These are phyloP conservation scores for Arabidopsis lyrata DNA, from an alignment of 441 rosid species.

Conservation along the genomic window DNA sequence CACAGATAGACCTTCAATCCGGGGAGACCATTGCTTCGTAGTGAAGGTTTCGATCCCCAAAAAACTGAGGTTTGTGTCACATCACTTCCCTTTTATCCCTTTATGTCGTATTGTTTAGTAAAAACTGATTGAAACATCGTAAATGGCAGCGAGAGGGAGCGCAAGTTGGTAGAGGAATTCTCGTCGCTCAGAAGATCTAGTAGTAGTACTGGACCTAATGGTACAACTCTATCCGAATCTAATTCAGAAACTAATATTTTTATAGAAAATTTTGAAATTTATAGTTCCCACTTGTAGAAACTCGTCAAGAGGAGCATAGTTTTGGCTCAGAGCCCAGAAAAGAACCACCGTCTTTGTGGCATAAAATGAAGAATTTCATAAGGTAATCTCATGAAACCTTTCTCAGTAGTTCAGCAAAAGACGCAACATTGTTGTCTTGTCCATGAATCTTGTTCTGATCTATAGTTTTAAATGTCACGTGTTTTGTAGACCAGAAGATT, in stretches of 20 bases:
- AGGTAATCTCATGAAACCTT: conserved; percentile 54
- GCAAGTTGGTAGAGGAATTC: conserved; percentile 69
- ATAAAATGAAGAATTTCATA: conserved; percentile 56
- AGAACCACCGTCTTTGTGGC: conserved; percentile 60
- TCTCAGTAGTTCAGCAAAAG: conserved; percentile 14
- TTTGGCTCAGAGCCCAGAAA: conserved; percentile 43
- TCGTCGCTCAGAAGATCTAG: conserved; percentile 58
- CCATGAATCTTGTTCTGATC: background rate
- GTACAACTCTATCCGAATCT: conserved; percentile 16
- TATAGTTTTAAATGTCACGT: background rate
- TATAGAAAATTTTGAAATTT: background rate
- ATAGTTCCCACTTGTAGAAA: conserved; percentile 43
- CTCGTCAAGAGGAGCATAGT: conserved; percentile 40
- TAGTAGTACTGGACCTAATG: conserved; percentile 52
- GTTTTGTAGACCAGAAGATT: conserved; percentile 36
- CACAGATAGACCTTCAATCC: conserved; percentile 67
- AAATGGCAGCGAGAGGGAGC: conserved; percentile 70
- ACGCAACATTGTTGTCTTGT: conserved; percentile 6
- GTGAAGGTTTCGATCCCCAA: conserved; percentile 83
- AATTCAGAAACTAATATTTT: background rate
- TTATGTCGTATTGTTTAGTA: background rate
- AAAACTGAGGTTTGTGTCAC: conserved; percentile 62
- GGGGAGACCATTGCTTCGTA: conserved; percentile 86
- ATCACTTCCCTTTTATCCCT: conserved; percentile 10
- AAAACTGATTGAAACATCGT: conserved; percentile 23